A percentile compares a stretch with the other conserved stretches of the same genome.
Evolutionary conservation across 352 stramenopile species (phyloP).

Genomic region (Pythium sukuiense): DNA sequence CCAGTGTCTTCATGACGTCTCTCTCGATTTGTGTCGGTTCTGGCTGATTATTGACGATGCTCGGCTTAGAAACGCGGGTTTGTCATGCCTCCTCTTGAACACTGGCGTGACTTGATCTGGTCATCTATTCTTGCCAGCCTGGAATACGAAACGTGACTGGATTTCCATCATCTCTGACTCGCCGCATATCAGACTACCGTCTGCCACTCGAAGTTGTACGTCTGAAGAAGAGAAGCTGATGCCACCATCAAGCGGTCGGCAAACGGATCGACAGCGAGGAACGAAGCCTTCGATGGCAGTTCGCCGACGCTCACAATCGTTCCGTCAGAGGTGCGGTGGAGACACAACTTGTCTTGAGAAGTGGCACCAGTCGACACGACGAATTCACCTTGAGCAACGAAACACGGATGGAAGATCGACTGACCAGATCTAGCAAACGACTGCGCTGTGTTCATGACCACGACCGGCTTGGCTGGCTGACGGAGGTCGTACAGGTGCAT

Average conservation of each 20-base stretch:
- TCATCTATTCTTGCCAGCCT: not conserved
- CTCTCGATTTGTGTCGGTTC: not conserved
- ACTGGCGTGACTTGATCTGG: not conserved
- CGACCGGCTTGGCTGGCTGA: conserved; percentile 31
- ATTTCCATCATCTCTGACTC: no score
- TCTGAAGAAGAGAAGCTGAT: conserved; percentile 28
- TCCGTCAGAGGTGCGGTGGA: conserved; percentile 43
- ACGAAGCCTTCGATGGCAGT: conserved; percentile 32
- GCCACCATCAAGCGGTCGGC: conserved; percentile 37
- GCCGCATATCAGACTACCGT: not conserved
- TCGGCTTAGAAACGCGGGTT: not conserved
- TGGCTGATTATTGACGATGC: not conserved
- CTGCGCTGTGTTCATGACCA: conserved; percentile 32
- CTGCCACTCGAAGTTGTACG: conserved; percentile 27
- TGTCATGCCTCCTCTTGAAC: no score
- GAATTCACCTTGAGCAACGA: conserved; percentile 25
- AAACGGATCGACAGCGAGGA: conserved; percentile 40
- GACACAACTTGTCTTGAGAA: conserved; percentile 25
- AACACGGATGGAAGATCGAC: conserved; percentile 54
- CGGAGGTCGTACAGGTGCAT: conserved; percentile 56
- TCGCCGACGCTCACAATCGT: conserved; percentile 35
- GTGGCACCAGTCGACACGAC: conserved; percentile 11
- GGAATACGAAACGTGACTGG: not conserved
- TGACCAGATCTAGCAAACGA: conserved; percentile 6
- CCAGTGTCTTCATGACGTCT: not conserved